A percentile compares a stretch with the other conserved stretches of the same genome.
phyloP scores from a whole-genome alignment of 495 filamentous ascomycete genomes.

The Podospora didyma region DNA sequence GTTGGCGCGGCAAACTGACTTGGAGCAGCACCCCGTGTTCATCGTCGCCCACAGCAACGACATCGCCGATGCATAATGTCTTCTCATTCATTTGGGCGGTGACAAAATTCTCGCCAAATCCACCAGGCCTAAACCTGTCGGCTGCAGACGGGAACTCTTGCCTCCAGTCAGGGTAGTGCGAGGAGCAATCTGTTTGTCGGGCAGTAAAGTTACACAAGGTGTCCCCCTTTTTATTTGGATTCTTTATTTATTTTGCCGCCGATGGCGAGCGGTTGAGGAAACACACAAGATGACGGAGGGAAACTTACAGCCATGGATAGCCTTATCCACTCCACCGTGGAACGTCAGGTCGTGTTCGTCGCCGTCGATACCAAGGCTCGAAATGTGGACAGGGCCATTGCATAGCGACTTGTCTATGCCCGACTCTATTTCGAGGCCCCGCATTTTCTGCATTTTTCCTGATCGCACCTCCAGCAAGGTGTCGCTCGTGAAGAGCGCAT shows the following conservation, averaged over 20 bases:
- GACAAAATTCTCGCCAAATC: conserved; percentile 58
- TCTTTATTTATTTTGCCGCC: neutral
- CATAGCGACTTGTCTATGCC: conserved; percentile 51
- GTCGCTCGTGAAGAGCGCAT: conserved; percentile 39
- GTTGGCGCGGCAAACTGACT: conserved; percentile 47
- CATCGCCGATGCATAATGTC: conserved; percentile 57
- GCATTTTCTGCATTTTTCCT: conserved; percentile 47
- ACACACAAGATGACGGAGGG: neutral
- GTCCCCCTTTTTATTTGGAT: neutral
- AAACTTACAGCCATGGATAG: conserved; percentile 51
- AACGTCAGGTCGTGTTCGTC: conserved; percentile 55
- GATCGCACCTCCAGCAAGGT: conserved; percentile 50
- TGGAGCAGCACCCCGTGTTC: conserved; percentile 12
- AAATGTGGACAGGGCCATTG: conserved; percentile 37
- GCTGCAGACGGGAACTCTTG: conserved; percentile 40
- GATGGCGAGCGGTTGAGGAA: neutral
- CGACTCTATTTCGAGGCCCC: conserved; percentile 36
- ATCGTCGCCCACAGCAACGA: conserved; percentile 32
- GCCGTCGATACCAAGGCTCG: conserved; percentile 41
- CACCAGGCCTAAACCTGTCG: conserved; percentile 43
- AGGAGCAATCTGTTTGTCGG: conserved; percentile 36
- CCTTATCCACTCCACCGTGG: conserved; percentile 54
- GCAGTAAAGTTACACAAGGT: neutral
- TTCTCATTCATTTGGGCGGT: conserved; percentile 47
- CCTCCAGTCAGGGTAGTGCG: conserved; percentile 49